A percentile compares a stretch with the other conserved stretches of the same genome.
phyloP scores from a whole-genome alignment of 129 eudicot species.

The Mikania micrantha region DNA sequence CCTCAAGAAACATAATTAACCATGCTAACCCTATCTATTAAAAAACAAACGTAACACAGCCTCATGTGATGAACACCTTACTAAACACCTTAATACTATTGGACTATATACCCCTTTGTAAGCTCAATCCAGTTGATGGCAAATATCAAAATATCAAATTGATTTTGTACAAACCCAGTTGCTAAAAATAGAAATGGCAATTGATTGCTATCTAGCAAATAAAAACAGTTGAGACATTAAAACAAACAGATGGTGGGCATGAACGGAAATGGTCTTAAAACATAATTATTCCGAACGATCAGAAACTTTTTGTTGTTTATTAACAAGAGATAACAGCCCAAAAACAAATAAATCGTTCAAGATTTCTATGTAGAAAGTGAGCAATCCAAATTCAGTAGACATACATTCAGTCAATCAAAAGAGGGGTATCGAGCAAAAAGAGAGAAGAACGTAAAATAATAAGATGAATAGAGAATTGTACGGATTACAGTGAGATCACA shows the following conservation, averaged over 20 bases:
- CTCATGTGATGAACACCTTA: too few species aligned
- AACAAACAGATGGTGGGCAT: slow-evolving; percentile 35
- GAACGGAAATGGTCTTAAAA: neutral
- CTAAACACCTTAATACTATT: too few species aligned
- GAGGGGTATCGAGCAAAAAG: neutral
- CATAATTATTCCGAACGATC: slow-evolving; percentile 17
- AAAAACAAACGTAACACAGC: too few species aligned
- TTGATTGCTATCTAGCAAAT: neutral
- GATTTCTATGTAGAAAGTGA: neutral
- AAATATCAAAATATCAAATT: neutral
- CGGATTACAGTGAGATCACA: neutral
- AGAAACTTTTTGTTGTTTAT: neutral
- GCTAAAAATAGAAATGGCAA: neutral
- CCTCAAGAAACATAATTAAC: too few species aligned
- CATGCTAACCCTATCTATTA: too few species aligned
- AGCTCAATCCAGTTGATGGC: neutral
- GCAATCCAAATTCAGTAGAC: neutral
- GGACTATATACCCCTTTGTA: too few species aligned
- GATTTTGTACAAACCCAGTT: neutral
- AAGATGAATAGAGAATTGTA: neutral
- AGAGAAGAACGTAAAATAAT: neutral
- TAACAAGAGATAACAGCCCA: neutral
- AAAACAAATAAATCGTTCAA: neutral
- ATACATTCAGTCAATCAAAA: slow-evolving; percentile 1
- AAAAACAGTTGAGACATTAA: slow-evolving; percentile 4